Base-by-base conservation (phyloP, 1,284 basidiomycete species). In the Hypsizygus ulmarius region DNA sequence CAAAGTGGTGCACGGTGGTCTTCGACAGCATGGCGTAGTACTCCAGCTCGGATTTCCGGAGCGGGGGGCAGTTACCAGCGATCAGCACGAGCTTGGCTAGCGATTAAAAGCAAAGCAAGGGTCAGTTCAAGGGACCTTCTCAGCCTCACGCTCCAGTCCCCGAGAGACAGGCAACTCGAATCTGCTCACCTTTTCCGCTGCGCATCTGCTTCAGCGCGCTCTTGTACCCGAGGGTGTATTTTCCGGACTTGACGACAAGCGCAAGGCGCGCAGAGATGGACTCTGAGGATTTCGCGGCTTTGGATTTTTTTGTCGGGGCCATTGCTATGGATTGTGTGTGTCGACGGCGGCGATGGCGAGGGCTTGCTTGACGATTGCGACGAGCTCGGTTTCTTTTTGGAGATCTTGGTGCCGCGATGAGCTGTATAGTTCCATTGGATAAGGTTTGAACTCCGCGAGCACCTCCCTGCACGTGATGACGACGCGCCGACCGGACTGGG, bases 1-100 rank as follows among this genome's bases (percentile, higher is more conserved):
- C 79, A 68, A 93, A 97, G 80, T 97, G 95, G 78, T 97, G 95
- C 45, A 97, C 94, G 54, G 87, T 84, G 52, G 95, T 97, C 81
- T 97, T 97, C 57, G 91, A 94, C 64, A 99, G 82, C 96, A 99
- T 99, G 77, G 97, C 97, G 72, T 99, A 99, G 82, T 99, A 99
- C 81, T 99, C 97, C 56, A 99, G 82, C 82, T 99, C 97, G 51
- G 95, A 97, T 75, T 97, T 97, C 74, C 97, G 92, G 59, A 99
- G 84, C 56, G 97, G 97, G 51, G 96, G 97, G 76, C 94, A 97
- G 81, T 99, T 99, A 63, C 93, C 95, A 65, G 96, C 94, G 70
- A 99, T 98, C 70, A 99, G 79, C 65, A 99, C 89, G 63, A 99
- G 92, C 79, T 98, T 99, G 72, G 96, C 97, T 97, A 57, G 57